A percentile compares a stretch with the other conserved stretches of the same genome.
phyloP scores from a whole-genome alignment of 1,139 yeast species.

The Geotrichum cucujoidarum region DNA sequence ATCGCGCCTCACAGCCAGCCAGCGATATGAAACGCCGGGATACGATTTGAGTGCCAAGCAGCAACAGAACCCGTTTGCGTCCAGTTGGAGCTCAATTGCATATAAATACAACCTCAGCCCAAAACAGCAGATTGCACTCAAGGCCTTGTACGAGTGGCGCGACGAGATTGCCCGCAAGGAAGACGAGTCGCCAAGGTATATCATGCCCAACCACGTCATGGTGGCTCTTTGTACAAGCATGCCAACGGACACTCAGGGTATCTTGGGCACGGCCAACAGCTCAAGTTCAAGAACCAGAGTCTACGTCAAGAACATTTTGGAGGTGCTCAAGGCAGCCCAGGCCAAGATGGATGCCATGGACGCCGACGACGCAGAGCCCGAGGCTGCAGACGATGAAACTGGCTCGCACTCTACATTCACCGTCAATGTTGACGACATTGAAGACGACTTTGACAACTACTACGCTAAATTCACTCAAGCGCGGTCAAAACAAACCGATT shows the following conservation, averaged over 20 bases:
- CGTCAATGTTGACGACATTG: slow-evolving; percentile 19
- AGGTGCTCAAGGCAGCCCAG: slow-evolving; percentile 40
- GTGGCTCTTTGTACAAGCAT: slow-evolving; percentile 54
- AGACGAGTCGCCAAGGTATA: slow-evolving; percentile 80
- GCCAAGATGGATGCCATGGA: slow-evolving; percentile 22
- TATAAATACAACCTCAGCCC: slow-evolving; percentile 61
- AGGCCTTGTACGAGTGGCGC: slow-evolving; percentile 73
- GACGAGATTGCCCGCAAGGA: slow-evolving; percentile 64
- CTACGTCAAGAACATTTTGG: slow-evolving; percentile 54
- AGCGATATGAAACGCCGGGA: slow-evolving; percentile 62
- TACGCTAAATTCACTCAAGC: slow-evolving; percentile 23
- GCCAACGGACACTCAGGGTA: slow-evolving; percentile 57
- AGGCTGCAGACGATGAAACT: slow-evolving; percentile 13
- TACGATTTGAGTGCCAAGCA: slow-evolving; percentile 26
- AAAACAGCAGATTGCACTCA: slow-evolving; percentile 53
- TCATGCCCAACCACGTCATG: slow-evolving; percentile 78
- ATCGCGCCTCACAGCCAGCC: slow-evolving; percentile 74
- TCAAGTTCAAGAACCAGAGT: slow-evolving; percentile 55
- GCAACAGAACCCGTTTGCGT: slow-evolving; percentile 12
- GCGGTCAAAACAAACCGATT: slow-evolving; percentile 20
- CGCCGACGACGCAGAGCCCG: slow-evolving; percentile 1
- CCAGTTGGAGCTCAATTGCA: slow-evolving; percentile 41
- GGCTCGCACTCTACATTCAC: slow-evolving; percentile 12
- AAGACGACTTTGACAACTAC: slow-evolving; percentile 21
- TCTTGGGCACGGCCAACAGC: slow-evolving; percentile 48